Percentiles rank a stretch among this genome's conserved stretches.
phyloP scores from a whole-genome alignment of 139 green algal species.

The Ostreobium quekettii region DNA sequence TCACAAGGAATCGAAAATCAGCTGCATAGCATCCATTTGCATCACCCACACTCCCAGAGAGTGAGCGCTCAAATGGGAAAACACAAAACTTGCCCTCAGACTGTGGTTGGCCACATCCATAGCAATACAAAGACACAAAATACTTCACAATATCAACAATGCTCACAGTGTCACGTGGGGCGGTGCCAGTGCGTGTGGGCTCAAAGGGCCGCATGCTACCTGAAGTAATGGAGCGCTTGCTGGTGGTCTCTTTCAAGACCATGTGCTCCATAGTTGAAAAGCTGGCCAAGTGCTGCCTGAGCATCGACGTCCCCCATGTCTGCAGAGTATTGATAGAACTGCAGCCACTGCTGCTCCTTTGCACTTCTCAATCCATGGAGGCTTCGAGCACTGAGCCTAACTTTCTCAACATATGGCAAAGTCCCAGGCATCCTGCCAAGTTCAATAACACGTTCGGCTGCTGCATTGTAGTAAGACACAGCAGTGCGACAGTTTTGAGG shows the following conservation, averaged over 20 bases:
- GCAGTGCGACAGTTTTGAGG: conserved; percentile 68
- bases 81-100: no score
- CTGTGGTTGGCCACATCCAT: no score
- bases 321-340: conserved; percentile 77
- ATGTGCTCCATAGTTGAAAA: conserved; percentile 62
- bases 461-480: conserved; percentile 76
- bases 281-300: conserved; percentile 59
- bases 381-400: background rate
- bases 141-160: no score
- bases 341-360: conserved; percentile 34
- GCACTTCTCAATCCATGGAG: background rate
- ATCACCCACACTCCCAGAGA: no score
- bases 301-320: conserved; percentile 81
- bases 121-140: no score
- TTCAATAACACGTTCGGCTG: conserved; percentile 41
- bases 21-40: no score
- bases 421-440: background rate
- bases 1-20: no score
- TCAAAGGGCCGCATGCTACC: no score
- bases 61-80: no score
- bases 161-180: no score
- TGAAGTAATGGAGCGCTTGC: conserved; percentile 53
- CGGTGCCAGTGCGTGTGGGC: no score
- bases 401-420: conserved; percentile 11
- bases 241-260: conserved; percentile 52